Conservation (phyloP, 306 rosid genomes). For the Lathyrus oleraceus region DNA sequence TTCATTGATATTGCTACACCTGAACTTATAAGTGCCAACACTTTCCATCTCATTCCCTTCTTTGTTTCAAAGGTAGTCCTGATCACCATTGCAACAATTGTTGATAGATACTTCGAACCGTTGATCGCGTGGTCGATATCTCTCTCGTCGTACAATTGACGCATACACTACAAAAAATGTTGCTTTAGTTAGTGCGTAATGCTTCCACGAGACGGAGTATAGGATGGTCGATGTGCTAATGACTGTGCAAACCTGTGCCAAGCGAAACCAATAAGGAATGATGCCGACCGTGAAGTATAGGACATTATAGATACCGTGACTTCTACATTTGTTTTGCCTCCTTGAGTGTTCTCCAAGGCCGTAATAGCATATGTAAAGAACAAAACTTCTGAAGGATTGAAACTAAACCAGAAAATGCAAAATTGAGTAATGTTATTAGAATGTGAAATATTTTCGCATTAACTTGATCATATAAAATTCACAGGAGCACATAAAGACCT, state of each 20-base stretch:
- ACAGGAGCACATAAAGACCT: constrained; percentile 44
- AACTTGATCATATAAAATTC: constrained; percentile 11
- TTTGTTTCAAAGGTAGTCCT: constrained; percentile 57
- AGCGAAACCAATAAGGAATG: constrained; percentile 65
- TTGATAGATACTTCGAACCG: constrained; percentile 57
- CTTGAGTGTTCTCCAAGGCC: constrained; percentile 69
- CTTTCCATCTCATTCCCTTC: constrained; percentile 50
- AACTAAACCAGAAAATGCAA: constrained; percentile 45
- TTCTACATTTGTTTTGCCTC: constrained; percentile 60
- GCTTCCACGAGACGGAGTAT: neutral
- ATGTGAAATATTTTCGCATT: constrained; percentile 4
- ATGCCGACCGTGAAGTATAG: constrained; percentile 50
- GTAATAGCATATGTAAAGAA: constrained; percentile 72
- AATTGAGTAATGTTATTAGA: constrained; percentile 14
- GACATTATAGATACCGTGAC: constrained; percentile 50
- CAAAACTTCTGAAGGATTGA: constrained; percentile 59
- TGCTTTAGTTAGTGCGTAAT: constrained; percentile 12
- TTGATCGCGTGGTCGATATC: constrained; percentile 44
- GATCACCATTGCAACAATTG: constrained; percentile 55
- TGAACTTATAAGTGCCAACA: constrained; percentile 61
- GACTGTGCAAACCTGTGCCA: constrained; percentile 38
- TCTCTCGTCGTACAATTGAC: constrained; percentile 47
- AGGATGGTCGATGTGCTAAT: no score
- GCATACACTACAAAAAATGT: constrained; percentile 47
- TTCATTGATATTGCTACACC: constrained; percentile 46